These are phyloP conservation scores for Diutina siamensis DNA, from an alignment of 1,139 yeast genomes.

Conservation along the genomic window DNA sequence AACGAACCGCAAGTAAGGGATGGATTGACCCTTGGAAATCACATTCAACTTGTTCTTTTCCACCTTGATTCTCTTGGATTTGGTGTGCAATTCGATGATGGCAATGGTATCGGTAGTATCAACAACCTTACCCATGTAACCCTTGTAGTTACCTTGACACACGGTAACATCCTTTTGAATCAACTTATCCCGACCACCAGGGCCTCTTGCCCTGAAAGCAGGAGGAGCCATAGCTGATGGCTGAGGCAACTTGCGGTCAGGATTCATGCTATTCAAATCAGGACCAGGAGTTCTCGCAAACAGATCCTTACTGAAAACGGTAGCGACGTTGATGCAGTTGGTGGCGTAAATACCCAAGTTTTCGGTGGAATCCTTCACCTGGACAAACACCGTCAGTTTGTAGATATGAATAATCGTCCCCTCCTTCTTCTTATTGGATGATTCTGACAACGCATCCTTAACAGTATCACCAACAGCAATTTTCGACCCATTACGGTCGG, in stretches of 20 bases:
- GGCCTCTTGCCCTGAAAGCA: neutral
- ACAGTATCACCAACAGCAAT: constrained; percentile 87
- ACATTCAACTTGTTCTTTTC: constrained; percentile 69
- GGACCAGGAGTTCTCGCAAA: constrained; percentile 47
- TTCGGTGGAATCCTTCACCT: constrained; percentile 68
- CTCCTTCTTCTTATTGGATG: constrained; percentile 40
- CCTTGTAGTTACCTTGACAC: constrained; percentile 85
- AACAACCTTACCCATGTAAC: constrained; percentile 84
- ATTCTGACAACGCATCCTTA: constrained; percentile 57
- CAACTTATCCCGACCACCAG: constrained; percentile 69
- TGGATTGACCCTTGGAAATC: constrained; percentile 48
- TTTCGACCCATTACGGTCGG: constrained; percentile 78
- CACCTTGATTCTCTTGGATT: constrained; percentile 78
- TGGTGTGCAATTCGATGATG: constrained; percentile 87
- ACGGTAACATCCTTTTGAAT: constrained; percentile 78
- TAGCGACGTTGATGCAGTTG: constrained; percentile 63
- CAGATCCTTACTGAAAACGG: constrained; percentile 76
- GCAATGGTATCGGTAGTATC: constrained; percentile 90
- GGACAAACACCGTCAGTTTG: constrained; percentile 66
- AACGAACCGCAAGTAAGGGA: constrained; percentile 74
- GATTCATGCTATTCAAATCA: constrained; percentile 78
- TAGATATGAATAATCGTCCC: constrained; percentile 83
- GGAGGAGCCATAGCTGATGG: constrained; percentile 28
- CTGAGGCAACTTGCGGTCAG: constrained; percentile 39
- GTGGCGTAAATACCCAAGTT: constrained; percentile 88